Base-by-base conservation (phyloP, 805 yeast species). In the Lipomyces spencermartinsiae region DNA sequence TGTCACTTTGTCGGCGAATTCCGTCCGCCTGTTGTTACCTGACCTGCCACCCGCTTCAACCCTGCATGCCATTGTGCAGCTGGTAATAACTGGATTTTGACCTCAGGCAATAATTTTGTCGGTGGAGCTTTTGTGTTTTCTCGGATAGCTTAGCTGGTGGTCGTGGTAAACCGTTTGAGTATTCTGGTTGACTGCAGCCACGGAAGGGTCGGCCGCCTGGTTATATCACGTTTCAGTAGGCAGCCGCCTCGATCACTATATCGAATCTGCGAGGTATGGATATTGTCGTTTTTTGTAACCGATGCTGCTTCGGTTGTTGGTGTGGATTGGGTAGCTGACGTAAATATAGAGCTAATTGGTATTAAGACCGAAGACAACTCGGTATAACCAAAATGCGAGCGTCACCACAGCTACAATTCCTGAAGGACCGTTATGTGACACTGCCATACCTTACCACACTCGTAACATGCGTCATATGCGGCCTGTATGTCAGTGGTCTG, bases 381-480 rank as follows among this genome's bases (percentile, higher is more conserved):
- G 9, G 16, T 16, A 33, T 5, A 3, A 31, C 2, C 37, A 59
- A 39, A 12, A 59, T 64, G 63, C 67, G 67, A 14, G 12, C 35
- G 16, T 34, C 43, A 19, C 34, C 57, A 34, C 70, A 63, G 54
- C 31, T 68, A 19, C 68, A 59, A 35, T 56, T 53, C 25, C 53
- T 68, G 19, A 60, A 57, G 29, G 71, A 68, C 57, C 63, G 71
- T 16, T 56, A 39, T 29, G n/a, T 25, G 39, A 9, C 69, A 53
- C 69, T 68, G 33, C 71, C 71, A 19, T 68, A 65, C 58, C 63
- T 68, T 25, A 68, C 71, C 12, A 53, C 61, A 10, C 16, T 65
- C 14, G 46, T 56, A 4, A n/a, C 51, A 31, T 19, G 49, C 34
- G 31, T 51, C 16, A 66, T 68, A 35, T 31, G 53, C 22, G 58